A percentile compares a stretch with the other conserved stretches of the same genome.
phyloP scores from a whole-genome alignment of 257 asterid species.

The Galeopsis tetrahit region DNA sequence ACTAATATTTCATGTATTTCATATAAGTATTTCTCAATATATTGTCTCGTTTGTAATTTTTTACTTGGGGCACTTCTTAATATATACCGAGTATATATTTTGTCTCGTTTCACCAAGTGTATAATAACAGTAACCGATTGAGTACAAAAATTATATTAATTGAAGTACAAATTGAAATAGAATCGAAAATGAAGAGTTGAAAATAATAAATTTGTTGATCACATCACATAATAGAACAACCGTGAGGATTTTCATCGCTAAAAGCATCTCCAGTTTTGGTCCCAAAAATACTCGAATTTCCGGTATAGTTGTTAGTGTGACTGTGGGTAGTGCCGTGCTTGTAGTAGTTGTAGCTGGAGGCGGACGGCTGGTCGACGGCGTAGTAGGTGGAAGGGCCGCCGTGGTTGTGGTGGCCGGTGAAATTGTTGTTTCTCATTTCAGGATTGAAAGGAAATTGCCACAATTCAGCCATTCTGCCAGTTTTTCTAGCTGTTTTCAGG shows the following conservation, averaged over 20 bases:
- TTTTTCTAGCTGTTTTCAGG: conserved; percentile 58
- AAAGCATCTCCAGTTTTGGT: conserved; percentile 58
- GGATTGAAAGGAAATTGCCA: conserved; percentile 73
- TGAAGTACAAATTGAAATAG: neutral
- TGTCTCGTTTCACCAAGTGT: too few relatives aligned
- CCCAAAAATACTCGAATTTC: conserved; percentile 57
- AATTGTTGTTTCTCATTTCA: conserved; percentile 47
- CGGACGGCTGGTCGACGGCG: conserved; percentile 44
- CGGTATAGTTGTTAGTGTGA: conserved; percentile 27
- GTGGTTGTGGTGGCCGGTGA: conserved; percentile 37
- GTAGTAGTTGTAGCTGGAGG: conserved; percentile 69
- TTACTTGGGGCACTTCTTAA: too few relatives aligned
- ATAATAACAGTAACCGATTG: too few relatives aligned
- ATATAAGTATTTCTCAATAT: too few relatives aligned
- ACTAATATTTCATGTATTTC: too few relatives aligned
- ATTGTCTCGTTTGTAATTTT: too few relatives aligned
- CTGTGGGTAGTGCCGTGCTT: conserved; percentile 62
- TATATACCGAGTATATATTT: too few relatives aligned
- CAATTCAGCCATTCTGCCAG: conserved; percentile 72
- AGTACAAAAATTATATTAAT: neutral
- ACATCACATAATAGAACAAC: conserved; percentile 71
- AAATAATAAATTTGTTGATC: neutral
- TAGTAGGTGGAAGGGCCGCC: conserved; percentile 51
- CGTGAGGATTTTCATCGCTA: conserved; percentile 72
- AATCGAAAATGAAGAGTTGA: neutral